Conservation (phyloP, 2,329 filamentous ascomycete species). For the Monilinia aucupariae region DNA sequence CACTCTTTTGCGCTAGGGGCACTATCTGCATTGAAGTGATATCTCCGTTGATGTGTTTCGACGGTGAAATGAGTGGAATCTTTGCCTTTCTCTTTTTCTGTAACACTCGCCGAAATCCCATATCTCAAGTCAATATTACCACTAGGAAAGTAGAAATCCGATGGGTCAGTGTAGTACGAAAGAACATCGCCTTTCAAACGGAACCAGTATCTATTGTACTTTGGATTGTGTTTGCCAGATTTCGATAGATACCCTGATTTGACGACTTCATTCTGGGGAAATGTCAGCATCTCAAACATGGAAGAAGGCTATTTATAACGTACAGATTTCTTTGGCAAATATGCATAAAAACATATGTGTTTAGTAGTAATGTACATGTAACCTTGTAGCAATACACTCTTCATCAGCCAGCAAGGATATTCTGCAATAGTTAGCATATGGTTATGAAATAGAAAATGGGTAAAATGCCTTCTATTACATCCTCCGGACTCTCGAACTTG, state of each 20-base stretch:
- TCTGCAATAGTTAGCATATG: slow-evolving; percentile 46
- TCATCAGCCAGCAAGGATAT: slow-evolving; percentile 88
- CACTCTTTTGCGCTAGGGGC: slow-evolving; percentile 86
- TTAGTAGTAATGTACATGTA: slow-evolving; percentile 92
- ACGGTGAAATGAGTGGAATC: slow-evolving; percentile 74
- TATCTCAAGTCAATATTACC: slow-evolving; percentile 91
- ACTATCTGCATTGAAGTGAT: slow-evolving; percentile 86
- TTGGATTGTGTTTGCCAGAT: slow-evolving; percentile 79
- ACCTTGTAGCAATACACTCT: slow-evolving; percentile 86
- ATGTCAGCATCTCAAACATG: slow-evolving; percentile 29
- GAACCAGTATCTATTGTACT: slow-evolving; percentile 90
- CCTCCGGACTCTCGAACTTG: slow-evolving; percentile 72
- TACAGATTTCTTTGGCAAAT: slow-evolving; percentile 87
- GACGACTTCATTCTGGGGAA: slow-evolving; percentile 57
- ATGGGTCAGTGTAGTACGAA: slow-evolving; percentile 78
- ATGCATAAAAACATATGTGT: slow-evolving; percentile 96
- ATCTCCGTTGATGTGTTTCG: slow-evolving; percentile 74
- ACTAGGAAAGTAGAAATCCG: slow-evolving; percentile 84
- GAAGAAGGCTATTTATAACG: slow-evolving; percentile 32
- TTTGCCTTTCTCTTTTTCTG: slow-evolving; percentile 65
- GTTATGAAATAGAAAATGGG: too few relatives aligned
- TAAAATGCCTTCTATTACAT: slow-evolving; percentile 66
- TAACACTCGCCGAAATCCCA: slow-evolving; percentile 76
- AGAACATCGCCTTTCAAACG: slow-evolving; percentile 85
- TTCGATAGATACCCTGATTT: slow-evolving; percentile 90